A percentile compares a stretch with the other conserved stretches of the same genome.
Conservation (phyloP, 2,329 filamentous ascomycete species). For the Trichoderma sp. region DNA sequence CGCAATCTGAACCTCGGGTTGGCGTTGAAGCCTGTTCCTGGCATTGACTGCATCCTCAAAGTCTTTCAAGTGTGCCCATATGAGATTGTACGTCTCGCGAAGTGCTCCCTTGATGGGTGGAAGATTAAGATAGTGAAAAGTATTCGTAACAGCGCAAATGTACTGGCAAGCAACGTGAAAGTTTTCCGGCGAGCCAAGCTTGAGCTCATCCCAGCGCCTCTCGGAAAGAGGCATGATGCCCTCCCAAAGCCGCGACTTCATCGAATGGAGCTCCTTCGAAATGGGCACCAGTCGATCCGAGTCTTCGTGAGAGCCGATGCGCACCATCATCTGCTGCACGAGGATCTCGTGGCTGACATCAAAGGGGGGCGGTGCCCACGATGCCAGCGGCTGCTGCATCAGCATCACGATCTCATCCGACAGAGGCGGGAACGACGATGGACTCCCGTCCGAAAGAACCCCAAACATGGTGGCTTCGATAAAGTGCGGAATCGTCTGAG, state of each 20-base stretch:
- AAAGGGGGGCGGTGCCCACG: conserved; percentile 28
- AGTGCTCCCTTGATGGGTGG: conserved; percentile 22
- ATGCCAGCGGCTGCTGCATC: conserved; percentile 20
- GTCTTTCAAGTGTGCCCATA: conserved; percentile 25
- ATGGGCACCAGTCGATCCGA: conserved; percentile 20
- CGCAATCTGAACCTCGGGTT: conserved; percentile 22
- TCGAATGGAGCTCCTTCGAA: conserved; percentile 29
- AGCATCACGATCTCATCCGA: background rate
- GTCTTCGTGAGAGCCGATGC: conserved; percentile 27
- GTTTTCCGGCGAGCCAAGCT: conserved; percentile 24
- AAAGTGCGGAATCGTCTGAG: conserved; percentile 25
- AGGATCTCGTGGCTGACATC: conserved; percentile 14
- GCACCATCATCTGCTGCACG: conserved; percentile 10
- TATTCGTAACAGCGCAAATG: conserved; percentile 23
- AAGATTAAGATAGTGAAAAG: conserved; percentile 30
- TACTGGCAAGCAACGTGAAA: conserved; percentile 28
- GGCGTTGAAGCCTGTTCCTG: conserved; percentile 7
- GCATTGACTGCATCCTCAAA: conserved; percentile 29
- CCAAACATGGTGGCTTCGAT: conserved; percentile 22
- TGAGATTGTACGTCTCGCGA: conserved; percentile 29
- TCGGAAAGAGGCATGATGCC: conserved; percentile 30
- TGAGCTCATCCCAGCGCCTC: conserved; percentile 27
- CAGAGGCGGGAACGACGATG: conserved; percentile 17
- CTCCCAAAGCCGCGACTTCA: conserved; percentile 32
- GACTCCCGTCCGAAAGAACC: conserved; percentile 10